Base-by-base conservation (phyloP, 345 rosid genomes). In the Eucalyptus globulus region DNA sequence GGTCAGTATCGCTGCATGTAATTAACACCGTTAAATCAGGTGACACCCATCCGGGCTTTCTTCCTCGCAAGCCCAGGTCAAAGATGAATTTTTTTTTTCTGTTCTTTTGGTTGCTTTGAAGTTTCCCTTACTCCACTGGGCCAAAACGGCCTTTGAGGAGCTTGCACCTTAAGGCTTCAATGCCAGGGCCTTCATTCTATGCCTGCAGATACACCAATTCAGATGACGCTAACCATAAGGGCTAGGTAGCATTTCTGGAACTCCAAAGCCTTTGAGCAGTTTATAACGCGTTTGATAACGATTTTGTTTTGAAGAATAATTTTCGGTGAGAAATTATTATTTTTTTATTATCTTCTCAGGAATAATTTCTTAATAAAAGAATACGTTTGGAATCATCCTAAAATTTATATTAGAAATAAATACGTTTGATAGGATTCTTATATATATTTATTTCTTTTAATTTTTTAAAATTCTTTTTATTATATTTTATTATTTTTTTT, bases 241-340 rank as follows among this genome's bases (percentile, higher is more conserved):
- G 81, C 81, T 6, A 6, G 22, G 81, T 34, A 22, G 44, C 81
- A 19, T 34, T 17, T 34, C 26, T 5, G 26, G 43, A 34, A 72
- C 14, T 72, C 8, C 81, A 34, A 34, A 72, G 81, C 26, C 44
- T 5, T 34, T 72, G 81, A 34, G 26, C 2, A 3, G 14, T 69
- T 37, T 8, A 53, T 1, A 4, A 4, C 2, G 1, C 1, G 10
- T 8, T 3, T 53, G 5, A 21, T 7, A 53, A 53, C 0, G 2
- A 19, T 21, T 53, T 0, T 53, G 0, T 8, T 19, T 0, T 0
- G 26, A 0, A 0, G 0, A 19, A 53, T 2, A 53, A 4, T 53
- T 53, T 53, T 19, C n/a, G 0, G 0, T 19, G 24, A 53, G 2
- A 19, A 51, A 53, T 53, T 7, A 37, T 19, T 53, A 19, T 53